Evolutionary conservation across 2,329 filamentous ascomycete species (phyloP), one percentile per base, ranked within the genome.

Genomic region (Cercospora brassicicola): DNA sequence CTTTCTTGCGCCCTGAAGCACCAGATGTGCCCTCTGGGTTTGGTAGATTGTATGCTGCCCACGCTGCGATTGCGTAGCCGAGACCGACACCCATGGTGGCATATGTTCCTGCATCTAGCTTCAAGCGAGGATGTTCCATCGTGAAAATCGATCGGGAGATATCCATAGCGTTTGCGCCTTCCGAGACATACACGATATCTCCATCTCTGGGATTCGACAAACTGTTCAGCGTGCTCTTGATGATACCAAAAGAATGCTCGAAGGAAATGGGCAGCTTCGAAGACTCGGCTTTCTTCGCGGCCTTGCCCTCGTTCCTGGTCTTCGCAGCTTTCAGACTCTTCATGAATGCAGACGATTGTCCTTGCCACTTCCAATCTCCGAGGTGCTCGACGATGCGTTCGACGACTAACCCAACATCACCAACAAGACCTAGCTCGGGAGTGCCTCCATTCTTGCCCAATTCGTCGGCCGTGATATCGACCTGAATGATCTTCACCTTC

Each of bases 131-230:
- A 70, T 86, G 81, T 31, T 85, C 79, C 18, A 88, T 79, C 0
- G 83, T 81, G 73, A 88, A 88, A 53, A 83, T 80, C 11, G 83
- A 84, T 20, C 86, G 83, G 2, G 84, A 86, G 63, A 88, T 87
- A 71, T 88, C 86, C 86, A 88, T 88, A 6, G 86, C 87, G 72
- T 87, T 87, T 8, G 86, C 85, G 6, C 86, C 86, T 77, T 88
- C 85, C 0, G 84, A 86, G 39, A 88, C 79, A 69, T 87, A 88
- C 23, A 87, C 83, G 26, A 87, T 81, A 53, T 80, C 77, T 23
- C 82, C 84, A 11, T 83, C 76, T 48, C 80, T 78, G 0, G 80
- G 80, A 11, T 80, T 82, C 0, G 80, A 84, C 31, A 84, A 73
- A 3, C 70, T 73, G 70, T 86, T 81, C 8, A 88, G 77, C 2